Base-by-base conservation (phyloP, 345 rosid genomes). In the Acer campestre region DNA sequence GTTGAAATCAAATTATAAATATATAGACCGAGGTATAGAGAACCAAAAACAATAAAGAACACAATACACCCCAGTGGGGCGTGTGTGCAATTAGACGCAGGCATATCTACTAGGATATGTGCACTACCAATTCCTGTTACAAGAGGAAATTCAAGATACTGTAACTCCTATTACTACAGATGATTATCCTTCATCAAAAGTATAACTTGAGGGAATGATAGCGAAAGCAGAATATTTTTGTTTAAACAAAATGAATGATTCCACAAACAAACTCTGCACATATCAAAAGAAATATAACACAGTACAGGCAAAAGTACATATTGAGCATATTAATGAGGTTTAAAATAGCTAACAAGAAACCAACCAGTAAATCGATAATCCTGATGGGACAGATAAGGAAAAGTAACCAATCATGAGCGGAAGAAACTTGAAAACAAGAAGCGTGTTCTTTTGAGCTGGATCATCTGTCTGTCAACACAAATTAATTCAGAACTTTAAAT, bases 341-440 rank as follows among this genome's bases (percentile, higher is more conserved):
- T 71, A 46, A 71, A 46, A 75, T 10, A 68, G 79, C 35, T 67
- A 63, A 77, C 62, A 58, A 81, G 86, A 77, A 84, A 92, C 99
- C 6, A 80, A 96, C 99, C 99, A 96, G 87, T 94, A 96, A 61
- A 96, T 87, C 48, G 98, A 91, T 82, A 96, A 84, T 79, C 99
- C 99, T 1, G 99, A 94, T 49, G 99, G 99, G n/a, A 96, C 99
- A 18, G 99, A 96, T 85, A 94, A 88, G 51, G 99, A 85, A 82
- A 96, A 96, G 90, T 96, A 96, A 17, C 99, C 99, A 55, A 96
- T 96, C 99, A 96, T 94, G 73, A 96, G 86, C 1, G 99, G 99
- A 78, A 96, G 99, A 86, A 96, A 96, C 89, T 96, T 96, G 85
- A 94, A 91, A 79, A 92, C 79, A 66, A 96, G 91, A 81, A 94